Percentiles rank a stretch among this genome's conserved stretches.
phyloP scores from a whole-genome alignment of 106 monocot genomes.

The Platanthera guangdongensis region DNA sequence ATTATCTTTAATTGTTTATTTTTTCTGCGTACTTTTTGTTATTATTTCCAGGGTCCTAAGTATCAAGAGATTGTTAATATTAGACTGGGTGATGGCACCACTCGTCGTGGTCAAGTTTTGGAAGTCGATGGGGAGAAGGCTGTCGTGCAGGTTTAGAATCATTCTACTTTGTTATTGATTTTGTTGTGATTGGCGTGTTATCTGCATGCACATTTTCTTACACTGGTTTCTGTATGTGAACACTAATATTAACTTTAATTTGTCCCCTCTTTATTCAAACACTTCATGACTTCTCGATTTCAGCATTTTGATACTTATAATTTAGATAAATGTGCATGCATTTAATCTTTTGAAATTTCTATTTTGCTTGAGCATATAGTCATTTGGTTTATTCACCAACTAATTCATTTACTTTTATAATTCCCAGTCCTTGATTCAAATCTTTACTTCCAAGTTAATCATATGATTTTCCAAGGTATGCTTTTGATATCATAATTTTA shows the following conservation, averaged over 20 bases:
- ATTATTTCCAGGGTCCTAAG: constrained; percentile 70
- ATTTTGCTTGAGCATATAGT: background rate
- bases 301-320: background rate
- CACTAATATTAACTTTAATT: background rate
- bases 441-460: background rate
- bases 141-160: constrained; percentile 80
- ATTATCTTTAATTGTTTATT: background rate
- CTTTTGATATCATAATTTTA: background rate
- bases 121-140: constrained; percentile 99
- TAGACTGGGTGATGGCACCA: constrained; percentile 90
- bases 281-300: background rate
- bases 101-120: constrained; percentile 92
- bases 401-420: background rate
- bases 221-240: background rate
- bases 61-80: constrained; percentile 99
- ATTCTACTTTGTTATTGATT: background rate
- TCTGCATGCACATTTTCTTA: background rate
- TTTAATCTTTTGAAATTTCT: background rate
- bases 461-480: background rate
- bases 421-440: background rate
- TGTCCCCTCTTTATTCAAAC: too few species aligned
- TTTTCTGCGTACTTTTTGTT: background rate
- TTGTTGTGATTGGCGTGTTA: background rate
- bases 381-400: background rate
- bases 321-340: background rate